These are phyloP conservation scores for Mariannaea sp. DNA, from an alignment of 2,329 filamentous ascomycete species.

Conservation along the genomic window DNA sequence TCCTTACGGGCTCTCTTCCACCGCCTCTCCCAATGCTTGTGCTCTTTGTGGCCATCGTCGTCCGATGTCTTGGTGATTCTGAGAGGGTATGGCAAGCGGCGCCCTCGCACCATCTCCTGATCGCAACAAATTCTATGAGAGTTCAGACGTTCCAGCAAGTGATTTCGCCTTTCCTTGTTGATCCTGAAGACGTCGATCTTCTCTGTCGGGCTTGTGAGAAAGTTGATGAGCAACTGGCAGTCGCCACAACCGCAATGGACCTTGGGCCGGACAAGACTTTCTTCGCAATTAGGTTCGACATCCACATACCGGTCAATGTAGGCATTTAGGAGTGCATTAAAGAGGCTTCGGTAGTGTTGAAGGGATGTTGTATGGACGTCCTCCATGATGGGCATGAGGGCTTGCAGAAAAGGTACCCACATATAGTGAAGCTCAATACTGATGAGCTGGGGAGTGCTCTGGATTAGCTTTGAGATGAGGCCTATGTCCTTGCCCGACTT, in stretches of 20 bases:
- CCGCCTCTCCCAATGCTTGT: neutral
- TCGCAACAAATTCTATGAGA: constrained; percentile 23
- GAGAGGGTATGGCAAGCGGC: neutral
- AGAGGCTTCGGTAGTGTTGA: constrained; percentile 33
- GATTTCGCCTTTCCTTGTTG: constrained; percentile 23
- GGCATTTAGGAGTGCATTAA: constrained; percentile 26
- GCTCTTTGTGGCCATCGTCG: neutral
- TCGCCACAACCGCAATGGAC: constrained; percentile 32
- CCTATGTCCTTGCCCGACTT: constrained; percentile 19
- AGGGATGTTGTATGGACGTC: constrained; percentile 12
- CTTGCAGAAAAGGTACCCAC: constrained; percentile 41
- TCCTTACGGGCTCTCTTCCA: neutral
- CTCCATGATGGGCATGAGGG: constrained; percentile 24
- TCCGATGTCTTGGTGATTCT: neutral
- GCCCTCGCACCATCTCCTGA: constrained; percentile 18
- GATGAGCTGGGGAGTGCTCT: constrained; percentile 21
- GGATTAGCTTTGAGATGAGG: constrained; percentile 28
- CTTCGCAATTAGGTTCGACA: constrained; percentile 14
- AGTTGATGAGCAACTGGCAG: constrained; percentile 35
- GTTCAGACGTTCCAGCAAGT: constrained; percentile 32
- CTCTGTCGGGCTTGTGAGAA: constrained; percentile 28
- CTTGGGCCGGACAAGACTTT: neutral
- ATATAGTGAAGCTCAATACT: constrained; percentile 25
- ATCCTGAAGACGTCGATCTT: constrained; percentile 19
- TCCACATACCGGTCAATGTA: constrained; percentile 34